These are phyloP conservation scores for Neostapfia colusana DNA, from an alignment of 176 grass and related monocot species.

Conservation along the genomic window DNA sequence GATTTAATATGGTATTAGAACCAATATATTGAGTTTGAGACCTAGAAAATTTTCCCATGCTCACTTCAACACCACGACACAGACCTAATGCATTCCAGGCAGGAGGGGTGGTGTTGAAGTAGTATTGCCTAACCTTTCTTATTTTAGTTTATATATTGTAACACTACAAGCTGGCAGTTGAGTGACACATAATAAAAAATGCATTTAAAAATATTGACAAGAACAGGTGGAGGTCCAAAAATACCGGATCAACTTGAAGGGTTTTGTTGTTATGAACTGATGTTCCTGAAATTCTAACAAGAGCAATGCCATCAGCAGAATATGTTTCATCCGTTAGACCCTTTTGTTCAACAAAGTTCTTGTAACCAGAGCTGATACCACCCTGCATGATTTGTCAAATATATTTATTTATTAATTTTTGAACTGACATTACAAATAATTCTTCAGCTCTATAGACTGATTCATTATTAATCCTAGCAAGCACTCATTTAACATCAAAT, in stretches of 20 bases:
- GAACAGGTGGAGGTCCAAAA: slow-evolving; percentile 15
- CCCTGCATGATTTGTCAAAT: slow-evolving; percentile 55
- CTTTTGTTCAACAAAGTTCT: slow-evolving; percentile 64
- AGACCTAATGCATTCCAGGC: neutral
- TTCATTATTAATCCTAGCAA: neutral
- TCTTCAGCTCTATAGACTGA: too few relatives aligned
- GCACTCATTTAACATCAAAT: slow-evolving; percentile 7
- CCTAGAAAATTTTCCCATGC: neutral
- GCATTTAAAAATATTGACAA: slow-evolving; percentile 18
- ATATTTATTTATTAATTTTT: slow-evolving; percentile 16
- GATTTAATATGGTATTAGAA: neutral
- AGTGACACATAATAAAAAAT: neutral
- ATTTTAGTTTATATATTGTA: neutral
- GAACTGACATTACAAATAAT: slow-evolving; percentile 1
- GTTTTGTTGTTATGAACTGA: slow-evolving; percentile 75
- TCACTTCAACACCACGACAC: neutral
- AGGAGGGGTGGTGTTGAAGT: neutral
- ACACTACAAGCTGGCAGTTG: neutral
- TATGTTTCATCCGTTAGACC: slow-evolving; percentile 80
- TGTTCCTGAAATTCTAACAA: slow-evolving; percentile 73
- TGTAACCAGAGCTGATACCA: slow-evolving; percentile 76
- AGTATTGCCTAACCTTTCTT: neutral
- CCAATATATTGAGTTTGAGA: neutral
- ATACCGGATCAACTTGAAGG: slow-evolving; percentile 92
- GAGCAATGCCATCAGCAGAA: slow-evolving; percentile 58